Base-by-base conservation (phyloP, 1,284 basidiomycete species). In the Papiliotrema fonsecae region DNA sequence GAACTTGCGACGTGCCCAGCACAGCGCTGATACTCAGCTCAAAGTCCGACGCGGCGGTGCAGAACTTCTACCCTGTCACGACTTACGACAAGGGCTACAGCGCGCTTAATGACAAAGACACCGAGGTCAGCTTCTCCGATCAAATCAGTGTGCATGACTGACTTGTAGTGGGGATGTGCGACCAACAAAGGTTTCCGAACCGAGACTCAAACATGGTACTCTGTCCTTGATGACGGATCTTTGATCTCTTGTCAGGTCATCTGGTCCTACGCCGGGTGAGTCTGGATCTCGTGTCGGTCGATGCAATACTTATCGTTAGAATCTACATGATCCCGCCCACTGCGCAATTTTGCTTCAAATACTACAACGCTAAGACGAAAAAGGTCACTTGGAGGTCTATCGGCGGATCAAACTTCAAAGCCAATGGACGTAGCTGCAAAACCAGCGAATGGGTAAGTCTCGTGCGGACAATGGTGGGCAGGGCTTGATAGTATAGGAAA, bases 301-400 rank as follows among this genome's bases (percentile, higher is more conserved):
- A n/a, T 28, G 14, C 24, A 25, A 30, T 34, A 44, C 93, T 88
- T 88, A 90, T 21, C 27, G 7, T 2, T 46, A 74, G 73, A 10
- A 55, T 75, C 42, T 65, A 71, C 54, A 45, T 75, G 45, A 57
- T 75, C 10, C 73, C 74, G 65, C 92, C 94, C 6, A 90, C 88
- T 34, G 85, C 97, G 61, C 96, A 99, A 73, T 92, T 97, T 75
- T 90, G 86, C 3, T 94, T 87, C 83, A 94, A 93, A 75, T 77
- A 88, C 55, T 86, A 82, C 77, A 84, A 96, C 68, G 86, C 92
- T 10, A 78, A 78, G 53, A 91, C 87, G 11, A 82, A 84, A 54
- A 79, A 87, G 65, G 80, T 76, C 48, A 78, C 79, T 47, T 99
- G 94, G 94, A 90, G 88, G 73, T 93, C 89, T 32, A 72, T 91